Evolutionary conservation across 1,284 basidiomycete species (phyloP).

Genomic region (Fomitopsis palustris): DNA sequence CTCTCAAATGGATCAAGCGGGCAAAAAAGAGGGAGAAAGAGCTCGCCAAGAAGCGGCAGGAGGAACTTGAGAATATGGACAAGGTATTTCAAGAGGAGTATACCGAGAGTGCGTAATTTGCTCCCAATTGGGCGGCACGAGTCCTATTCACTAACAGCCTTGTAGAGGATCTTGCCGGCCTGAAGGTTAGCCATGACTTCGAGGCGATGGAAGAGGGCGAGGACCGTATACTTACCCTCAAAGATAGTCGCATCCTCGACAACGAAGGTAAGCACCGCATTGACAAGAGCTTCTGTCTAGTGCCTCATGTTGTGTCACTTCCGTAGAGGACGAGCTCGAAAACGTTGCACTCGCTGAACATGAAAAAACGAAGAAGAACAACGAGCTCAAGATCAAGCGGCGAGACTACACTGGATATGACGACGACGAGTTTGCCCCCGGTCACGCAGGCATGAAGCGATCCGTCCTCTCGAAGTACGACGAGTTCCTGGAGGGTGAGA

Average conservation of each 20-base stretch:
- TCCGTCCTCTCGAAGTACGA: slow-evolving; percentile 95
- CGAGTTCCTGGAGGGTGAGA: slow-evolving; percentile 73
- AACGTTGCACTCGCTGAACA: slow-evolving; percentile 91
- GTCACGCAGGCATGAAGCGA: slow-evolving; percentile 73
- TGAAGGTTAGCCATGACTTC: slow-evolving; percentile 96
- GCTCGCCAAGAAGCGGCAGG: slow-evolving; percentile 71
- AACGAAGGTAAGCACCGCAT: slow-evolving; percentile 74
- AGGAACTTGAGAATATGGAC: slow-evolving; percentile 81
- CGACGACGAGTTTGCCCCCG: slow-evolving; percentile 86
- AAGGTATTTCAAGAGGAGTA: slow-evolving; percentile 73
- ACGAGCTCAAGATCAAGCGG: slow-evolving; percentile 86
- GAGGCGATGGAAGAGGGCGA: slow-evolving; percentile 91
- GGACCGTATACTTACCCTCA: slow-evolving; percentile 92
- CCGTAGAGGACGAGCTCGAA: slow-evolving; percentile 92
- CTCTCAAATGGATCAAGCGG: slow-evolving; percentile 86
- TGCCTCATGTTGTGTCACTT: neutral
- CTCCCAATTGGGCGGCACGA: neutral
- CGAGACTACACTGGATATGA: slow-evolving; percentile 94
- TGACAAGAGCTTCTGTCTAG: neutral
- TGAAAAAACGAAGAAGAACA: slow-evolving; percentile 74
- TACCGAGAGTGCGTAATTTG: slow-evolving; percentile 64
- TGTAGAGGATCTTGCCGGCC: slow-evolving; percentile 81
- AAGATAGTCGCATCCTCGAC: slow-evolving; percentile 91
- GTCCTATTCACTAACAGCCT: neutral
- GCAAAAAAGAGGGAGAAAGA: slow-evolving; percentile 87